Evolutionary conservation across 2,329 filamentous ascomycete genomes (phyloP).

Genomic region (Penicillium sp.): DNA sequence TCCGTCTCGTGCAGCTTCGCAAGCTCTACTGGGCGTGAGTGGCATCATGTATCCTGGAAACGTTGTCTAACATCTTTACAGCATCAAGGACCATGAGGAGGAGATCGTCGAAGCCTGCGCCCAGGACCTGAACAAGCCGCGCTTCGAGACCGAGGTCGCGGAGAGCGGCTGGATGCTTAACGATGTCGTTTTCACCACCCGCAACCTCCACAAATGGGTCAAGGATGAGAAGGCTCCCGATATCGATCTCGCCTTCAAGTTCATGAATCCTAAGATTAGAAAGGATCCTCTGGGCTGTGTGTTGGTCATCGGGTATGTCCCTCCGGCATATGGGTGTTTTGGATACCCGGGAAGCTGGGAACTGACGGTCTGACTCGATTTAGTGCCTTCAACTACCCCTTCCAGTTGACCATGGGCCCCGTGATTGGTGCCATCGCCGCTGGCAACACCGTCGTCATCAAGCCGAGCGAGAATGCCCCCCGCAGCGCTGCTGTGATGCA

Average conservation of each 20-base stretch:
- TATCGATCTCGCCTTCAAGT: slow-evolving; percentile 65
- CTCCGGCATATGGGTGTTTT: not conserved
- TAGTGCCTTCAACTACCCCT: slow-evolving; percentile 87
- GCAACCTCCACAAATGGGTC: slow-evolving; percentile 76
- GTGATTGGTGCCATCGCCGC: slow-evolving; percentile 87
- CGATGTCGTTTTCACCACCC: slow-evolving; percentile 75
- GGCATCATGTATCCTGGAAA: not conserved
- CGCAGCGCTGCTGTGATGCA: slow-evolving; percentile 74
- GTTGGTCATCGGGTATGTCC: slow-evolving; percentile 71
- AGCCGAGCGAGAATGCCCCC: slow-evolving; percentile 83
- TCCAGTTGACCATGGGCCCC: slow-evolving; percentile 75
- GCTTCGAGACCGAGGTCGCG: slow-evolving; percentile 68
- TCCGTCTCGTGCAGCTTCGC: slow-evolving; percentile 79
- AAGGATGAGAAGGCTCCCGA: slow-evolving; percentile 75
- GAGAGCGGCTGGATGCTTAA: slow-evolving; percentile 78
- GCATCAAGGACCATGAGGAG: slow-evolving; percentile 70
- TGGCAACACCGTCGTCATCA: slow-evolving; percentile 84
- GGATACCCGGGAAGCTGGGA: not conserved
- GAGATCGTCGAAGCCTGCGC: slow-evolving; percentile 72
- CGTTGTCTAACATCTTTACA: slow-evolving; percentile 24
- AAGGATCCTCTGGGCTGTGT: slow-evolving; percentile 85
- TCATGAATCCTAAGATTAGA: slow-evolving; percentile 71
- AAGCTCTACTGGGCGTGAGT: slow-evolving; percentile 86
- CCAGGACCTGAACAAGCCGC: slow-evolving; percentile 74
- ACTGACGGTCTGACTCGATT: not conserved